These are phyloP conservation scores for Flaveria ramosissima DNA, from an alignment of 129 eudicot species.

Conservation along the genomic window DNA sequence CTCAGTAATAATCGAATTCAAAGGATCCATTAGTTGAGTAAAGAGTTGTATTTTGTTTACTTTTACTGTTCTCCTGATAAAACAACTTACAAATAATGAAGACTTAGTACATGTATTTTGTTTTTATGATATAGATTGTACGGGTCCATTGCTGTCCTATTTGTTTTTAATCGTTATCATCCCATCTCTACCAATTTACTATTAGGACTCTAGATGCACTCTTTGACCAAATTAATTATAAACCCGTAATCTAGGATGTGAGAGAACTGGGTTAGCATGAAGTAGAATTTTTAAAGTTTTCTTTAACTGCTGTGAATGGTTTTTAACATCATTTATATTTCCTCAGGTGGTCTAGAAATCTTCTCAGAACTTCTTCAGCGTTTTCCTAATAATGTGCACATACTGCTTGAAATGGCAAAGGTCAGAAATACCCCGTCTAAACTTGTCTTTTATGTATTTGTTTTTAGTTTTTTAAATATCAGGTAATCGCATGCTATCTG, in stretches of 20 bases:
- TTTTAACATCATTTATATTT: slow-evolving; percentile 23
- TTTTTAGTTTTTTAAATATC: background rate
- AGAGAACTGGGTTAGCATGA: background rate
- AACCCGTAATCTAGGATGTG: background rate
- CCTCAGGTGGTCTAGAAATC: slow-evolving; percentile 86
- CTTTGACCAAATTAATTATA: background rate
- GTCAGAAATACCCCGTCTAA: slow-evolving; percentile 32
- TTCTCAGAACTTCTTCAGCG: slow-evolving; percentile 85
- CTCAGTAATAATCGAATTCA: background rate
- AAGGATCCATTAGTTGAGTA: background rate
- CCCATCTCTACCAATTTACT: background rate
- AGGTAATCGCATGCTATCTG: background rate
- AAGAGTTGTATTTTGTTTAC: background rate
- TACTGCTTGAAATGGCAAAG: slow-evolving; percentile 98
- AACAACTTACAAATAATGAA: background rate
- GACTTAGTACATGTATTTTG: background rate
- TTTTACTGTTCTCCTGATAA: background rate
- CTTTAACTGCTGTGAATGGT: background rate
- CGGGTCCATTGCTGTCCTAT: background rate
- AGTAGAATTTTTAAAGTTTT: background rate
- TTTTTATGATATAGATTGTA: background rate
- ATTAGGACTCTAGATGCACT: background rate
- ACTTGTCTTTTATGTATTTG: background rate
- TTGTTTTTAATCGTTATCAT: background rate
- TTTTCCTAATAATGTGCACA: slow-evolving; percentile 84